Conservation (phyloP, 2,329 filamentous ascomycete genomes). For the Aspergillus cejpii region DNA sequence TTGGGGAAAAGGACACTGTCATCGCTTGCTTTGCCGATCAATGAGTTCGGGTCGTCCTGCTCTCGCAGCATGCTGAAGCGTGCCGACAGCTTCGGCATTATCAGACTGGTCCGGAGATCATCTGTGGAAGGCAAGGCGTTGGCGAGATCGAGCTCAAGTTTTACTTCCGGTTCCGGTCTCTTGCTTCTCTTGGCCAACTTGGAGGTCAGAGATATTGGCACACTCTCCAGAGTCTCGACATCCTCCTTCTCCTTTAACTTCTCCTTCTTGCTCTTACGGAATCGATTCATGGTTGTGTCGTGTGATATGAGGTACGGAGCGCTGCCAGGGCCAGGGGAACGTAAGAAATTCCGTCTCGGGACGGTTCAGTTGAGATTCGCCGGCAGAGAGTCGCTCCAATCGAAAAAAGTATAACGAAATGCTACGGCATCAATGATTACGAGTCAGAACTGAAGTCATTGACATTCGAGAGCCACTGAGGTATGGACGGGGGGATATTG, state of each 20-base stretch:
- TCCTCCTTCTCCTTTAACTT: slow-evolving; percentile 23
- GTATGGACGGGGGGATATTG: background rate
- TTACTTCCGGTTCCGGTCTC: slow-evolving; percentile 44
- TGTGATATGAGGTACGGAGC: background rate
- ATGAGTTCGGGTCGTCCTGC: slow-evolving; percentile 83
- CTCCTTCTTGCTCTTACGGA: slow-evolving; percentile 38
- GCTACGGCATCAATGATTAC: background rate
- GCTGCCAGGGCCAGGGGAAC: background rate
- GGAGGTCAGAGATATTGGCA: slow-evolving; percentile 28
- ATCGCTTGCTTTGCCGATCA: slow-evolving; percentile 88
- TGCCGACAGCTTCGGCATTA: slow-evolving; percentile 92
- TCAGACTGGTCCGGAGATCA: slow-evolving; percentile 87
- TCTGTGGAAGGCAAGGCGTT: slow-evolving; percentile 71
- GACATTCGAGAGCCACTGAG: background rate
- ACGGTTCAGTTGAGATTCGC: background rate
- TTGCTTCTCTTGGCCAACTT: slow-evolving; percentile 48
- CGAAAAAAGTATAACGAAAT: background rate
- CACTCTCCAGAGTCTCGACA: slow-evolving; percentile 35
- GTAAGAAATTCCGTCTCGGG: background rate
- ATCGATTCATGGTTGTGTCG: slow-evolving; percentile 34
- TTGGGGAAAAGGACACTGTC: slow-evolving; percentile 85
- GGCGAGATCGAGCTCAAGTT: slow-evolving; percentile 61
- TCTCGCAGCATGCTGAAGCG: slow-evolving; percentile 95
- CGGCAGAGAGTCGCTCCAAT: background rate
- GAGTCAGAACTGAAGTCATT: background rate